A percentile compares a stretch with the other conserved stretches of the same genome.
These are phyloP conservation scores for Pythium phragmiticola DNA, from an alignment of 352 stramenopile genomes.

Conservation along the genomic window DNA sequence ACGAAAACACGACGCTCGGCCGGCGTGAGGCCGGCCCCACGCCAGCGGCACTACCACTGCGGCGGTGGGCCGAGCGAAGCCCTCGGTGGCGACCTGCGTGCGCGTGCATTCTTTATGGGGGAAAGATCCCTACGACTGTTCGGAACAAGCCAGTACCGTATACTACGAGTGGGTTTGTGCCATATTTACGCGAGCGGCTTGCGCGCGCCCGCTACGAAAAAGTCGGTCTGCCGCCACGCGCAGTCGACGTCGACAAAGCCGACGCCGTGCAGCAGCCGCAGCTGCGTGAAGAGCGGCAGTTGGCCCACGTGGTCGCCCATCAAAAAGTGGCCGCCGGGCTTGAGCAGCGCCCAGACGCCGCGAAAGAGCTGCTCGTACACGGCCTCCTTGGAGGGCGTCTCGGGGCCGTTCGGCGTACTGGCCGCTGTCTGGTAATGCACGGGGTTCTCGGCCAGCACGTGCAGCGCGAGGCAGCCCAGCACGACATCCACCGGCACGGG, in stretches of 20 bases:
- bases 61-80: too few relatives aligned
- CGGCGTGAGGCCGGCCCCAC: not conserved
- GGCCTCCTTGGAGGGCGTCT: constrained; percentile 21
- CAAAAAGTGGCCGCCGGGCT: constrained; percentile 61
- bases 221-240: constrained; percentile 70
- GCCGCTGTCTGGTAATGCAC: constrained; percentile 38
- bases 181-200: constrained; percentile 25
- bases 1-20: constrained; percentile 42
- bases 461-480: constrained; percentile 60
- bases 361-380: constrained; percentile 60
- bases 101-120: not conserved
- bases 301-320: constrained; percentile 77
- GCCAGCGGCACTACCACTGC: not conserved
- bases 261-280: constrained; percentile 48
- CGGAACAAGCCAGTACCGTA: not conserved
- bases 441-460: constrained; percentile 59
- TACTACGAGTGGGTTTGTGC: not conserved
- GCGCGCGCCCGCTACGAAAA: constrained; percentile 65
- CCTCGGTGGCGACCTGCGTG: not conserved
- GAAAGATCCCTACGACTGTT: not conserved
- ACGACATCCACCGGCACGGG: constrained; percentile 51
- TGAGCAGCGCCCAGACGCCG: constrained; percentile 47
- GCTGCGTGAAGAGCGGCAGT: constrained; percentile 57
- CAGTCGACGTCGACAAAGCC: constrained; percentile 79
- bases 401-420: not conserved